Conservation (phyloP, 2,329 filamentous ascomycete genomes). For the Colletotrichum sp. region DNA sequence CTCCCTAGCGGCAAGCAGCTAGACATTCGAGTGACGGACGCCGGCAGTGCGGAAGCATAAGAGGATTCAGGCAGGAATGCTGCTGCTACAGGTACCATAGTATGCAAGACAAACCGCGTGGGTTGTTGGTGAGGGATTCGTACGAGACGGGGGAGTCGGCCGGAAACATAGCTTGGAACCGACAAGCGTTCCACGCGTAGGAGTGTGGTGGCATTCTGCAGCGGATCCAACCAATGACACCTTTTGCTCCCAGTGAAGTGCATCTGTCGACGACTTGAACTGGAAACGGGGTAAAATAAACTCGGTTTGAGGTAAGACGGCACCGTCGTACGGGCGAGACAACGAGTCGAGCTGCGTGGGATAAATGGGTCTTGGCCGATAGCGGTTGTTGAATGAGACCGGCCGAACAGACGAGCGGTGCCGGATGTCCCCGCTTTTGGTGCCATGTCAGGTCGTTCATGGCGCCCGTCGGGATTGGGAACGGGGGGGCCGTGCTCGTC, state of each 20-base stretch:
- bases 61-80: not conserved
- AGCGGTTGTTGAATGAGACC: constrained; percentile 4
- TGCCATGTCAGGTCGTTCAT: not conserved
- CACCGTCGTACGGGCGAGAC: not conserved
- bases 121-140: not conserved
- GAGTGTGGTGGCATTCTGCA: not conserved
- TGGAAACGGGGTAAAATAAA: not conserved
- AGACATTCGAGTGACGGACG: not conserved
- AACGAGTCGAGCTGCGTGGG: not conserved
- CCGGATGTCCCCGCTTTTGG: constrained; percentile 10
- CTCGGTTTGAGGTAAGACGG: not conserved
- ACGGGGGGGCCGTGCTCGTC: constrained; percentile 6
- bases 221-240: not conserved
- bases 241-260: not conserved
- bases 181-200: not conserved
- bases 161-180: not conserved
- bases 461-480: constrained; percentile 3
- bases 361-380: constrained; percentile 8
- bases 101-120: not conserved
- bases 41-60: not conserved
- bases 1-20: not conserved
- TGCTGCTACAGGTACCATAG: not conserved
- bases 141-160: not conserved
- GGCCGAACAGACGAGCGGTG: constrained; percentile 3
- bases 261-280: not conserved